phyloP scores from a whole-genome alignment of 768 basidiomycete species.

The Phylloporus sp. region DNA sequence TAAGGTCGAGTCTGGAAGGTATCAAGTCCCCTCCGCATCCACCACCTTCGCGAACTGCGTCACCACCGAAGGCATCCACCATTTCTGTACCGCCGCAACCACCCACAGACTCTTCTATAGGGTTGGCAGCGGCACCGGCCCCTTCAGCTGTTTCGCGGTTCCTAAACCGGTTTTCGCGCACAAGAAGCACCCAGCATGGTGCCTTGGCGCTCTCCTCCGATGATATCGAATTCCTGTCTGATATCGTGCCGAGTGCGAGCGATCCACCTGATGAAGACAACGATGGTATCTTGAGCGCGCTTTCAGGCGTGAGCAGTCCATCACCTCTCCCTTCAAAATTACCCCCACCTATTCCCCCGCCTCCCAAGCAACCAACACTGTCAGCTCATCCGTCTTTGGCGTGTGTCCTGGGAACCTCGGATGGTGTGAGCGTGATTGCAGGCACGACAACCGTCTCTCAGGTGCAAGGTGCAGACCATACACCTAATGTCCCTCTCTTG shows the following conservation, averaged over 20 bases:
- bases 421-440: not conserved
- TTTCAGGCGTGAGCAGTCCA: constrained; percentile 42
- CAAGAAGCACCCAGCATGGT: constrained; percentile 38
- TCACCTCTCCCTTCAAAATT: constrained; percentile 40
- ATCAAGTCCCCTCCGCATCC: constrained; percentile 10
- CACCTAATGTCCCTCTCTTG: constrained; percentile 11
- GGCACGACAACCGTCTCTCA: not conserved
- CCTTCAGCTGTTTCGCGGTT: constrained; percentile 82
- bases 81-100: constrained; percentile 11
- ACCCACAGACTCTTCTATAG: constrained; percentile 4
- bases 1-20: constrained; percentile 32
- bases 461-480: constrained; percentile 1
- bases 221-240: constrained; percentile 79
- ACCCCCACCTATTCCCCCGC: constrained; percentile 45
- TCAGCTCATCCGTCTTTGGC: constrained; percentile 11
- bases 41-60: constrained; percentile 10
- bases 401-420: not conserved
- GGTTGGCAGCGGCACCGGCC: constrained; percentile 21
- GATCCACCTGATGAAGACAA: constrained; percentile 38
- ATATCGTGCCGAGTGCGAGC: constrained; percentile 53
- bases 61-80: constrained; percentile 13
- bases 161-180: constrained; percentile 67
- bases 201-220: constrained; percentile 72
- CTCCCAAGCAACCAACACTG: constrained; percentile 25
- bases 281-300: constrained; percentile 31